Base-by-base conservation (phyloP, 2,329 filamentous ascomycete genomes). In the Aspergillus tanneri region DNA sequence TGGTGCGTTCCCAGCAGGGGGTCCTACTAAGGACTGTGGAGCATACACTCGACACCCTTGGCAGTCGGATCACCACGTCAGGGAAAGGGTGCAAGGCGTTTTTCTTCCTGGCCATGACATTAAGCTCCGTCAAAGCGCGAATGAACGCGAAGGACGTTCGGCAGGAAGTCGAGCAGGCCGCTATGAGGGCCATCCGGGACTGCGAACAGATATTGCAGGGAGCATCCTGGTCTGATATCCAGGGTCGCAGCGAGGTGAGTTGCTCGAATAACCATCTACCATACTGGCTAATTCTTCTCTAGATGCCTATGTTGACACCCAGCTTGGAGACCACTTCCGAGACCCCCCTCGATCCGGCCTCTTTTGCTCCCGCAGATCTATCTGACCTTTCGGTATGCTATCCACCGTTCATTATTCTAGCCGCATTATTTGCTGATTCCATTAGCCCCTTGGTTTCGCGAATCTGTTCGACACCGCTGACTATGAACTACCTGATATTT, bases 91-190 rank as follows among this genome's bases (percentile, higher is more conserved):
- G 52, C 47, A 67, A 67, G 44, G 56, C 60, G 2, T 67, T 58
- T 30, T 57, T 64, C 34, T 66, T 68, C 37, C 37, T 67, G 23
- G 58, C 40, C 30, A 53, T 68, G 14, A 60, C 60, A 2, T 16
- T 67, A 3, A 58, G 62, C 14, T 62, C 64, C 2, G 63, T 65
- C n/a, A 65, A 64, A 27, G 64, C 64, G 10, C 62, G 63, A 5
- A 47, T 67, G 14, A 61, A 59, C 30, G 63, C 63, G 1, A 63
- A 67, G 11, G 63, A 67, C 36, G 58, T 62, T 0, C 24, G 57
- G 25, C 39, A 41, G 3, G 56, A 55, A 21, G 53, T 67, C n/a
- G 63, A 65, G 19, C 43, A 54, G 23, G 47, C 49, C 3, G 61
- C 58, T 2, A 53, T 50, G 22, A 53, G 51, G 22, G 49, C 54